Base-by-base conservation (phyloP, 768 basidiomycete species). In the Amanita muscaria region DNA sequence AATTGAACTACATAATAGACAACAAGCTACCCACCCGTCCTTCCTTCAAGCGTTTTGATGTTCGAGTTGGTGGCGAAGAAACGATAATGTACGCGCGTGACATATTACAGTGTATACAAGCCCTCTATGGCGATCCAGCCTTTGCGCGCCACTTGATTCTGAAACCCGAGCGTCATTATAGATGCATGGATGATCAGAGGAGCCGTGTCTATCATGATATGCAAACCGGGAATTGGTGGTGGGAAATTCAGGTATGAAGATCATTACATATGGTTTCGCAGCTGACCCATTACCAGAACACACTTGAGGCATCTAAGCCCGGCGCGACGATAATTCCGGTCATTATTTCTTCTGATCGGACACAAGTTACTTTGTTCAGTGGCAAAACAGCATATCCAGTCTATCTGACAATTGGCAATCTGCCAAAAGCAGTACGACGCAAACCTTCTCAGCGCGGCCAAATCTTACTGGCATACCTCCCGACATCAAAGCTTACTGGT, bases 201-300 rank as follows among this genome's bases (percentile, higher is more conserved):
- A 2, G 2, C 9, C 27, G 42, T 14, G n/a, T 43, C 12, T 43
- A 6, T 33, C 56, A 63, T 50, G 70, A 74, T 29, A 65, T 74
- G 63, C 59, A 72, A 32, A 74, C 70, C 0, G 70, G 67, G 0
- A 62, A 64, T 36, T 77, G 74, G 74, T 75, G 72, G 12, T 29
- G 27, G 27, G 27, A 29, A 29, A 12, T 29, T 12, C 27, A 29
- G 27, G 27, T 29, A 48, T 22, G n/a, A n/a, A 63, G 51, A 30
- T 15, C 27, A 6, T 29, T 6, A 6, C 27, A 6, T 29, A 29
- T 29, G 12, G 15, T n/a, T 23, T 5, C 23, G 14, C 30, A 21
- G 39, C 10, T 14, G 33, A 47, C 23, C 12, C 7, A 21, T 42
- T 33, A 11, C 25, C 21, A 64, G 62, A 49, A 46, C 31, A 35